phyloP scores from a whole-genome alignment of 768 basidiomycete genomes.

The Leccinellum albellum region DNA sequence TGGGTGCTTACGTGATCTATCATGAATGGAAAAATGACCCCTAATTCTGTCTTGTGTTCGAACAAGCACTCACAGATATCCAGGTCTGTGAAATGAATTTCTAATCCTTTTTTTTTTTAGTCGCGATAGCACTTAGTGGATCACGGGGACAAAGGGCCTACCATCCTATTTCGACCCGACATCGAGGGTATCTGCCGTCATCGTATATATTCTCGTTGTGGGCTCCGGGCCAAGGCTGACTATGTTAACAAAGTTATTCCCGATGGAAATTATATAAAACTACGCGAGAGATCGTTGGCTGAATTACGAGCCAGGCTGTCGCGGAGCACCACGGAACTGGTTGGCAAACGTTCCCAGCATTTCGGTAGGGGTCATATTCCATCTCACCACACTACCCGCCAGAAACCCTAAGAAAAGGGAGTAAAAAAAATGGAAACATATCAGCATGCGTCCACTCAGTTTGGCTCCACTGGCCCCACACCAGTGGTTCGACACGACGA shows the following conservation, averaged over 20 bases:
- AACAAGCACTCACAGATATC: not conserved
- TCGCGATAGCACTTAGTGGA: not conserved
- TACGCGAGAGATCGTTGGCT: no score
- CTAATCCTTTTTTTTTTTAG: not conserved
- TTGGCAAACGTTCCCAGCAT: constrained; percentile 16
- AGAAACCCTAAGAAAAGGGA: constrained; percentile 24
- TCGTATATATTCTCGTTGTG: no score
- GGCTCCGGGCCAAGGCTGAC: no score
- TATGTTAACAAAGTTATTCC: no score
- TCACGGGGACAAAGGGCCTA: not conserved
- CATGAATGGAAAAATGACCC: not conserved
- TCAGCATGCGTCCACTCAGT: constrained; percentile 8
- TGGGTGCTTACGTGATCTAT: constrained; percentile 5
- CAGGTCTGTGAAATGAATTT: not conserved
- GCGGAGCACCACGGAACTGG: constrained; percentile 6
- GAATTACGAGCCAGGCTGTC: no score
- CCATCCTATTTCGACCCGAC: no score
- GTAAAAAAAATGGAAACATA: not conserved
- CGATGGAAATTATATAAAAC: no score
- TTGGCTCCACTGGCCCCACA: not conserved
- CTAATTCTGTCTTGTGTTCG: not conserved
- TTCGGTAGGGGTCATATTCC: constrained; percentile 28
- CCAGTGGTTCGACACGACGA: not conserved
- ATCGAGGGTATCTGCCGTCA: no score
- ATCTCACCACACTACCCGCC: constrained; percentile 29